A percentile compares a stretch with the other conserved stretches of the same genome.
phyloP scores from a whole-genome alignment of 2,329 filamentous ascomycete genomes.

The Venturia aucupariae region DNA sequence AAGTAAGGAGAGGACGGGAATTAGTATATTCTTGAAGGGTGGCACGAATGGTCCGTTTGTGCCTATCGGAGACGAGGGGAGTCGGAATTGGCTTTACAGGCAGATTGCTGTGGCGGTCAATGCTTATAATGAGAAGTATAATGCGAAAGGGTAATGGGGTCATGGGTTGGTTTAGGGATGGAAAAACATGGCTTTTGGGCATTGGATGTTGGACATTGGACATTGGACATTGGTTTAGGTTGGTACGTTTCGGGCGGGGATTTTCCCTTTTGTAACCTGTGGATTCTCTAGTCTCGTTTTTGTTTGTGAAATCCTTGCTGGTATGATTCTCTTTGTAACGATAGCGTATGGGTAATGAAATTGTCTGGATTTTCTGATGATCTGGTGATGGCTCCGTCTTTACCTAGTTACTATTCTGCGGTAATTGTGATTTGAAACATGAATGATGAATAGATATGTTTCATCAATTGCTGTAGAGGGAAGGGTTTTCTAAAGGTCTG shows the following conservation, averaged over 20 bases:
- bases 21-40: constrained; percentile 80
- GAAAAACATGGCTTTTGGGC: neutral
- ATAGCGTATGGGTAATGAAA: neutral
- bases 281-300: neutral
- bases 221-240: no score
- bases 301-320: neutral
- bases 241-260: neutral
- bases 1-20: constrained; percentile 87
- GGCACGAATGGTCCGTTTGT: constrained; percentile 92
- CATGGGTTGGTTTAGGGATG: neutral
- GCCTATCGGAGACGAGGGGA: constrained; percentile 80
- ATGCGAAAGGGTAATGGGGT: constrained; percentile 29
- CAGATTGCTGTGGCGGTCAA: constrained; percentile 59
- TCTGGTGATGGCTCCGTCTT: no score
- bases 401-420: no score
- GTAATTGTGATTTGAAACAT: no score
- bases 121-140: constrained; percentile 59
- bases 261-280: neutral
- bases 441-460: no score
- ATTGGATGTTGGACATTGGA: no score
- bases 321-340: neutral
- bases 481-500: no score
- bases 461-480: no score
- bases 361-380: no score
- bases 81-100: constrained; percentile 56